These are phyloP conservation scores for Stephania cephalantha DNA, from an alignment of 164 flowering plant species.

Conservation along the genomic window DNA sequence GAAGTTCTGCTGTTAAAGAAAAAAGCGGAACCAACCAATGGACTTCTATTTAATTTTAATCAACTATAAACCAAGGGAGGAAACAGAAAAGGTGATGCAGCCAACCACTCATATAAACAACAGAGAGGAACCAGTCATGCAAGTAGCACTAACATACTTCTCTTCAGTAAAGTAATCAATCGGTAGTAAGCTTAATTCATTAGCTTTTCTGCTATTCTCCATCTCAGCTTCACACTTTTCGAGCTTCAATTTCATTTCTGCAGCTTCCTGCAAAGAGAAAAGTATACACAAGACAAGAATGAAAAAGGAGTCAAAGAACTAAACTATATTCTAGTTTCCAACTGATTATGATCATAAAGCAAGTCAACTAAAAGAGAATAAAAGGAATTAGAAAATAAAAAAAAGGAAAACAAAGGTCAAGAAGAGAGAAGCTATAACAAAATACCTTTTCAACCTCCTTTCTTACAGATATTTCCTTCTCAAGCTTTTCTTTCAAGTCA, in stretches of 20 bases:
- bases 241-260: slow-evolving; percentile 58
- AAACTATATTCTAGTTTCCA: neutral
- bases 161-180: slow-evolving; percentile 38
- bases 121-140: neutral
- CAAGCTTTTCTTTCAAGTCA: slow-evolving; percentile 65
- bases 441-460: slow-evolving; percentile 63
- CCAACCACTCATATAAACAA: neutral
- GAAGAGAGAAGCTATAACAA: neutral
- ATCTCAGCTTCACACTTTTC: slow-evolving; percentile 61
- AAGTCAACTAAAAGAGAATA: neutral
- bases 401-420: neutral
- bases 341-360: neutral
- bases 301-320: no score
- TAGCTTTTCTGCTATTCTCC: slow-evolving; percentile 46
- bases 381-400: neutral
- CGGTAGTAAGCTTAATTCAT: slow-evolving; percentile 54
- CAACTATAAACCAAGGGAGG: neutral
- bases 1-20: neutral
- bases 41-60: neutral
- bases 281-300: neutral
- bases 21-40: neutral
- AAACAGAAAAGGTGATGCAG: neutral
- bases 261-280: slow-evolving; percentile 40
- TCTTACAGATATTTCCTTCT: slow-evolving; percentile 51
- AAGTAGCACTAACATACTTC: slow-evolving; percentile 29